Conservation (phyloP, 805 yeast species). For the Cyberlindnera amylophila region DNA sequence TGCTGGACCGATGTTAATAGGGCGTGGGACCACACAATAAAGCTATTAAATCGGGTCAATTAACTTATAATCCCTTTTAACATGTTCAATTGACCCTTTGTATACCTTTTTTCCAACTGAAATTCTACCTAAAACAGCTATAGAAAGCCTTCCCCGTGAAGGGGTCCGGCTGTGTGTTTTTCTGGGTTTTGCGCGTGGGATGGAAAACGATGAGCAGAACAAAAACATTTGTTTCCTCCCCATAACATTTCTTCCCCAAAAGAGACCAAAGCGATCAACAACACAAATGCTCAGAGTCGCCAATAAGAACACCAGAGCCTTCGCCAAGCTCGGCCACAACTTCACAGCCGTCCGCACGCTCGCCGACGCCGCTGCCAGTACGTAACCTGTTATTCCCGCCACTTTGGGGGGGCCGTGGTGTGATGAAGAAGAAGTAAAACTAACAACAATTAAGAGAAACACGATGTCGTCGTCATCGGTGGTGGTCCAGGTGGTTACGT, state of each 20-base stretch:
- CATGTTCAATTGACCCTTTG: too few relatives aligned
- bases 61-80: too few relatives aligned
- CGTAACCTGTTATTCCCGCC: constrained; percentile 3
- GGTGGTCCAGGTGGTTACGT: constrained; percentile 99
- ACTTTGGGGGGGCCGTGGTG: too few relatives aligned
- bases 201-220: constrained; percentile 5
- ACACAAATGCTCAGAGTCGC: constrained; percentile 21
- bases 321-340: constrained; percentile 7
- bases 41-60: too few relatives aligned
- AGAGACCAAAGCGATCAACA: background rate
- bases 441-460: too few relatives aligned
- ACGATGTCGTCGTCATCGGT: constrained; percentile 92
- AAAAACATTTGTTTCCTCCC: background rate
- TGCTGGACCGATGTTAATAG: background rate
- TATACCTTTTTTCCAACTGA: too few relatives aligned
- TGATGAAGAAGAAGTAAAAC: too few relatives aligned
- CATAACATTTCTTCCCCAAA: background rate
- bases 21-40: background rate
- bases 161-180: constrained; percentile 5
- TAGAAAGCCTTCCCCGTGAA: constrained; percentile 6
- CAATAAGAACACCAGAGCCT: constrained; percentile 13
- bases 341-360: constrained; percentile 19
- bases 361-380: constrained; percentile 23
- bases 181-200: background rate
- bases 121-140: too few relatives aligned